phyloP scores from a whole-genome alignment of 305 asterid species.

The Solanum hybrid region DNA sequence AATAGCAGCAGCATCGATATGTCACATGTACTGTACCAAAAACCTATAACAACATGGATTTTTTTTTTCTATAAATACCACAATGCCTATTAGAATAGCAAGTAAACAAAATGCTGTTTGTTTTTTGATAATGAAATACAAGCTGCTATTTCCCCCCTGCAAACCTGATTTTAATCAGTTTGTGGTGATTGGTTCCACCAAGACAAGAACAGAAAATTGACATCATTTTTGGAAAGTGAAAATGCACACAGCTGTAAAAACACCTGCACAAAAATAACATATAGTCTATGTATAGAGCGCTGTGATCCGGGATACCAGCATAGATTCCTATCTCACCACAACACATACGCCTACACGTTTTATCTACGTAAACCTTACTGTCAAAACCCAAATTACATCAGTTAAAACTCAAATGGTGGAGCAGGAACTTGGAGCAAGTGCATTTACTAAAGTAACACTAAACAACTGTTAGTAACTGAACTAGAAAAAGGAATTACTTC shows the following conservation, averaged over 20 bases:
- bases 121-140: background rate
- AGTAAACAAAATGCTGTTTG: background rate
- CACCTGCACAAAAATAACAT: background rate
- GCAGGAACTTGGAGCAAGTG: background rate
- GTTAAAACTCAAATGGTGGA: background rate
- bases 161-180: background rate
- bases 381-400: background rate
- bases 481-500: background rate
- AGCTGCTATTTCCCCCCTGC: background rate
- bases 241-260: background rate
- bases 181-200: background rate
- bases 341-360: background rate
- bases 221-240: background rate
- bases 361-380: background rate
- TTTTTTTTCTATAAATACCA: background rate
- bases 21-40: background rate
- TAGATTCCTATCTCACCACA: background rate
- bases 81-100: background rate
- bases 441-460: background rate
- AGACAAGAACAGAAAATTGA: background rate
- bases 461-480: background rate
- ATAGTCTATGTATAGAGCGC: background rate
- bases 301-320: background rate
- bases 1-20: background rate
- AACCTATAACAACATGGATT: background rate